Conservation (phyloP, 176 grass and related monocot species). For the Tuctoria greenei region DNA sequence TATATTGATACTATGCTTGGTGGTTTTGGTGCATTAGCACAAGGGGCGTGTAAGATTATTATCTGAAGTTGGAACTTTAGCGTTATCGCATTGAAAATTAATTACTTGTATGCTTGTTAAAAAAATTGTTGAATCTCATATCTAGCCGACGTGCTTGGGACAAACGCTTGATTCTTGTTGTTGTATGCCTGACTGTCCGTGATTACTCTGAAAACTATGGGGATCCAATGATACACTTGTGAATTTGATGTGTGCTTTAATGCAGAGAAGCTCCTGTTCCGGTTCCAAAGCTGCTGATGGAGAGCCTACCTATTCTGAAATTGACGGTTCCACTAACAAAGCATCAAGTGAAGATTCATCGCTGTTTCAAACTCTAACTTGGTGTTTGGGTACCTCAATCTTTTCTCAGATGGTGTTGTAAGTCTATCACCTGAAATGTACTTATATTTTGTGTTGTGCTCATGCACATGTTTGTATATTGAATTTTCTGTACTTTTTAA, state of each 20-base stretch:
- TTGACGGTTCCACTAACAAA: constrained; percentile 31
- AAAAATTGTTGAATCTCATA: no score
- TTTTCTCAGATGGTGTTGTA: constrained; percentile 98
- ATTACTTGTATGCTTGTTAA: no score
- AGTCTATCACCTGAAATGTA: constrained; percentile 48
- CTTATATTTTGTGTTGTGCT: constrained; percentile 19
- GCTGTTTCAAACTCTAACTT: constrained; percentile 61
- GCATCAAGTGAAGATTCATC: constrained; percentile 34
- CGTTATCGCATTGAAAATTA: background rate
- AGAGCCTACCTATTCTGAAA: constrained; percentile 42
- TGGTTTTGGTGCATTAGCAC: background rate
- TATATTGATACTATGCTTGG: no score
- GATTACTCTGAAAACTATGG: background rate
- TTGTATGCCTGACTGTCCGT: background rate
- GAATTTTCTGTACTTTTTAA: constrained; percentile 17
- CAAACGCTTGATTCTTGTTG: no score
- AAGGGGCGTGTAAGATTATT: background rate
- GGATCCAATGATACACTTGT: background rate
- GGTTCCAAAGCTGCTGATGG: constrained; percentile 29
- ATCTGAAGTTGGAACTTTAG: background rate
- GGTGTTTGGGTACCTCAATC: constrained; percentile 98
- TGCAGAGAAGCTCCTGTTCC: constrained; percentile 50
- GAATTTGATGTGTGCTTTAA: constrained; percentile 17
- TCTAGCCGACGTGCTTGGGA: no score
- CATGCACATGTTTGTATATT: constrained; percentile 1